Conservation (phyloP, 768 basidiomycete species). For the Suillus weaverae region DNA sequence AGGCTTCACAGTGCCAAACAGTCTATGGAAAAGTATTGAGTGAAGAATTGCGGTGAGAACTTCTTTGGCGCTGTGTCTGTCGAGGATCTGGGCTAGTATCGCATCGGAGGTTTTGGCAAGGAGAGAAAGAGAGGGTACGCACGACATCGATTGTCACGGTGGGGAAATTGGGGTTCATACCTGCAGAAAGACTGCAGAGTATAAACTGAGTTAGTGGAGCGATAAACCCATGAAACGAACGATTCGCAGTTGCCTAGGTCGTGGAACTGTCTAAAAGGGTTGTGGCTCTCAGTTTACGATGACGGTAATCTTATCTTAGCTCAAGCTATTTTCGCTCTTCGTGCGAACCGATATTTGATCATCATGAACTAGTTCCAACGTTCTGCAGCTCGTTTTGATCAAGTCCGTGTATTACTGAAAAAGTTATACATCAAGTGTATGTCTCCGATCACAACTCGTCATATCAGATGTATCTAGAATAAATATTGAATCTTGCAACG, state of each 20-base stretch:
- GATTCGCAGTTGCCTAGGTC: neutral
- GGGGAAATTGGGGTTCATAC: conserved; percentile 28
- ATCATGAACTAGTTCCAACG: neutral
- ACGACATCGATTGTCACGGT: conserved; percentile 34
- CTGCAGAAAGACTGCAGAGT: conserved; percentile 1
- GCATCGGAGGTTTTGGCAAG: neutral
- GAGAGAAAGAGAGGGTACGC: conserved; percentile 6
- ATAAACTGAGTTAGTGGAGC: neutral
- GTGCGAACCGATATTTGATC: neutral
- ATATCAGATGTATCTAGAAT: neutral
- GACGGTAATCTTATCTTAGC: neutral
- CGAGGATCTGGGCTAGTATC: conserved; percentile 55
- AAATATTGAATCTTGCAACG: neutral
- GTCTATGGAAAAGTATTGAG: conserved; percentile 77
- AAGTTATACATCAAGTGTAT: neutral
- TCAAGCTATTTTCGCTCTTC: neutral
- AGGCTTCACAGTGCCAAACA: conserved; percentile 79
- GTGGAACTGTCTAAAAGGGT: conserved; percentile 5
- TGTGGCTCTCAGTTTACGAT: neutral
- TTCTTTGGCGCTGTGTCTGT: conserved; percentile 71
- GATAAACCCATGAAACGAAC: conserved; percentile 3
- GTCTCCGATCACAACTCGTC: neutral
- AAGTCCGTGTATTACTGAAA: neutral
- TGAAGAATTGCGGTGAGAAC: conserved; percentile 78
- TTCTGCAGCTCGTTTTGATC: neutral